Conservation (phyloP, 2,329 filamentous ascomycete genomes). For the Alternaria rosae region DNA sequence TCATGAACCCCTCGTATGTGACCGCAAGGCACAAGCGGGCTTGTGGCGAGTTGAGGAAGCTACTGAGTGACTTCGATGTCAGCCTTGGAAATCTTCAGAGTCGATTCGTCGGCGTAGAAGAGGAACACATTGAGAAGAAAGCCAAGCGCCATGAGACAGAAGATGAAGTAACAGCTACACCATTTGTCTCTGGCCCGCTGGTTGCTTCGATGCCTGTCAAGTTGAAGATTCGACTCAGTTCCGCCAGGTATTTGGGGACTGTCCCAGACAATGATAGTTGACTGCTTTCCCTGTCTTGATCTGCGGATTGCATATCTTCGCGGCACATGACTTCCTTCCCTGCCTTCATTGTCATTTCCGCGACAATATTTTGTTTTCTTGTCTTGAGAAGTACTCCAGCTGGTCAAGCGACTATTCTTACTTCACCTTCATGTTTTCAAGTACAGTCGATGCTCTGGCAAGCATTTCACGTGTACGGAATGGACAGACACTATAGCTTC, state of each 20-base stretch:
- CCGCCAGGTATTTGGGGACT: not conserved
- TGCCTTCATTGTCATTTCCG: not conserved
- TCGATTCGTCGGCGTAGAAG: not conserved
- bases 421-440: not conserved
- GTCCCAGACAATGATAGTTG: not conserved
- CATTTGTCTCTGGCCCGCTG: not conserved
- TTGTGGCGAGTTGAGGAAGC: not conserved
- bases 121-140: not conserved
- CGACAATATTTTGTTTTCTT: not conserved
- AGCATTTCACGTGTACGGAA: not conserved
- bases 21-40: constrained; percentile 4
- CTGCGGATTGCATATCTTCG: not conserved
- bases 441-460: not conserved
- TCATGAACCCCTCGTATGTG: constrained; percentile 2
- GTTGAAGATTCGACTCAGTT: not conserved
- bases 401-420: not conserved
- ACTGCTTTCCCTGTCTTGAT: not conserved
- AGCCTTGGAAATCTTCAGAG: not conserved
- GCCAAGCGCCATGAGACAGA: not conserved
- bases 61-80: constrained; percentile 3
- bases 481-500: not conserved
- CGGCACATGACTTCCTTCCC: not conserved
- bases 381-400: not conserved
- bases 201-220: not conserved
- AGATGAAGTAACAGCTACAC: not conserved